A percentile compares a stretch with the other conserved stretches of the same genome.
These are phyloP conservation scores for Fulvia fulva DNA, from an alignment of 2,329 filamentous ascomycete genomes.

Conservation along the genomic window DNA sequence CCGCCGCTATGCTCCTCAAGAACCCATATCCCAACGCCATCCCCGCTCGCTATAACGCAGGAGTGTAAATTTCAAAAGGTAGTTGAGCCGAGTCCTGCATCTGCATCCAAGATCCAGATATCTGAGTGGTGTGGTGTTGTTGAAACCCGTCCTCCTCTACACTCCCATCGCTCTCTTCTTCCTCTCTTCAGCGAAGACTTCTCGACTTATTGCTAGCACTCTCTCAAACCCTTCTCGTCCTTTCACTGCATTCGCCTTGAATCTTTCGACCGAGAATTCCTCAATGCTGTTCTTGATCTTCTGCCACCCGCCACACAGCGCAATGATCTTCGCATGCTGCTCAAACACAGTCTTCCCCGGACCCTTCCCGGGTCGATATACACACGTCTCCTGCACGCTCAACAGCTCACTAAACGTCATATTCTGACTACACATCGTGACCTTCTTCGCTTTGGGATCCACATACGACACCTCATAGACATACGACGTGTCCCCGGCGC, in stretches of 20 bases:
- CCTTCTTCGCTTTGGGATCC: conserved; percentile 73
- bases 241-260: conserved; percentile 85
- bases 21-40: neutral
- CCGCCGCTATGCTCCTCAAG: neutral
- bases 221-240: conserved; percentile 93
- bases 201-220: conserved; percentile 86
- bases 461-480: conserved; percentile 97
- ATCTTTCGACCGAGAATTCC: conserved; percentile 81
- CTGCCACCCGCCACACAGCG: conserved; percentile 93
- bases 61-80: neutral
- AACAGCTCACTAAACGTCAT: conserved; percentile 88
- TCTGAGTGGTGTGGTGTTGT: neutral
- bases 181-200: conserved; percentile 86
- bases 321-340: conserved; percentile 89
- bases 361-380: conserved; percentile 21
- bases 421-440: conserved; percentile 96
- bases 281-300: conserved; percentile 95
- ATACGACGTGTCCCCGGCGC: conserved; percentile 70
- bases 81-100: neutral
- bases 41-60: conserved; percentile 3
- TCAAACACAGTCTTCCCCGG: conserved; percentile 67
- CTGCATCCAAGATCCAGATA: neutral
- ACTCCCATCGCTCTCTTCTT: conserved; percentile 46
- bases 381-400: conserved; percentile 85
- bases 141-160: neutral